Evolutionary conservation across 371 early-diverging fungal genomes (phyloP).

Genomic region (Massospora cicadina): DNA sequence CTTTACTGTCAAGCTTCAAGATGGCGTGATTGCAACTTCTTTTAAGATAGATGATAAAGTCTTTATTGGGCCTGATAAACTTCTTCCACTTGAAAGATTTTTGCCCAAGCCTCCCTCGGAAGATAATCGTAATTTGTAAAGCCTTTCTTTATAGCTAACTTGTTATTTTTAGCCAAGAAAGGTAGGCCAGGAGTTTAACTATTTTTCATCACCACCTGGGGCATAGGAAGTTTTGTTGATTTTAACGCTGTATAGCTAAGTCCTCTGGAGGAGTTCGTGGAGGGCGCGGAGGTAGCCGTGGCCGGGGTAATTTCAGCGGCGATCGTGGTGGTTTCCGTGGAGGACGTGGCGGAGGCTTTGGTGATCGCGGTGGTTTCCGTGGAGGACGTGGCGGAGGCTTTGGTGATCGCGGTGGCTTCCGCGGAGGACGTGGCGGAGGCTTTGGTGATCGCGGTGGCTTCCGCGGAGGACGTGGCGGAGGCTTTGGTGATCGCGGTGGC

Average conservation of each 20-base stretch:
- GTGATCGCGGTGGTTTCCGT: constrained; percentile 9
- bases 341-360: constrained; percentile 12
- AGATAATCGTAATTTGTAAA: constrained; percentile 15
- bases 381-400: constrained; percentile 8
- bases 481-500: background rate
- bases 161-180: constrained; percentile 30
- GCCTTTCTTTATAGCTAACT: background rate
- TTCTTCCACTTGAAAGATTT: constrained; percentile 91
- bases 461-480: background rate
- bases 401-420: constrained; percentile 9
- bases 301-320: constrained; percentile 16
- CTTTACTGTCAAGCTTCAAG: constrained; percentile 90
- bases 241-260: constrained; percentile 12
- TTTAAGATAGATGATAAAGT: constrained; percentile 84
- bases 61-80: constrained; percentile 80
- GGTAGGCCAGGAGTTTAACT: constrained; percentile 17
- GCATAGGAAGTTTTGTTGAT: constrained; percentile 11
- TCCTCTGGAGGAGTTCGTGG: constrained; percentile 20
- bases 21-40: constrained; percentile 79
- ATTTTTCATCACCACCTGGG: constrained; percentile 11
- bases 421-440: constrained; percentile 9
- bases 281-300: constrained; percentile 21
- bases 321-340: constrained; percentile 8
- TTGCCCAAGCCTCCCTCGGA: constrained; percentile 83
- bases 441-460: background rate